phyloP scores from a whole-genome alignment of 164 flowering plant species.

The Chloranthus sessilifolius region DNA sequence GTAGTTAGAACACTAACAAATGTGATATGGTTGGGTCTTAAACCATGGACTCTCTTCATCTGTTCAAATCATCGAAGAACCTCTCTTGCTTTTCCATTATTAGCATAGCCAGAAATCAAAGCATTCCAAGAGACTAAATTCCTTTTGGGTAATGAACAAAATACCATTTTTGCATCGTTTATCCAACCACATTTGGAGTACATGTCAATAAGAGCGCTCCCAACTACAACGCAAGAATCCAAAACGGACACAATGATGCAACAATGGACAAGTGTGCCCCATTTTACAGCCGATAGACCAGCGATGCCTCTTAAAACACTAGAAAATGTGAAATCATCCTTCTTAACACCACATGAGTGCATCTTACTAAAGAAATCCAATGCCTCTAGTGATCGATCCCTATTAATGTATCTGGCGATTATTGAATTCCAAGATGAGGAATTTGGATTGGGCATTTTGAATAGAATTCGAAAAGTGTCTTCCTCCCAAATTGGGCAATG shows the following conservation, averaged over 20 bases:
- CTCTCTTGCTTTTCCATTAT: constrained; percentile 35
- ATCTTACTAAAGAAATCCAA: constrained; percentile 39
- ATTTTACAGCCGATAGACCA: constrained; percentile 31
- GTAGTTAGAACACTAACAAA: constrained; percentile 51
- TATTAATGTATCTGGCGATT: constrained; percentile 48
- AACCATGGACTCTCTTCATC: constrained; percentile 19
- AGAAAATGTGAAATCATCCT: constrained; percentile 66
- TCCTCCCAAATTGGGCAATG: constrained; percentile 45
- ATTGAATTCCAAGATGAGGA: constrained; percentile 79
- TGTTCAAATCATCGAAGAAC: constrained; percentile 44
- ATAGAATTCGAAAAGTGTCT: constrained; percentile 37
- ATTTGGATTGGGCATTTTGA: constrained; percentile 42
- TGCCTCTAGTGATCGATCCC: constrained; percentile 37
- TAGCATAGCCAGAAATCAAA: constrained; percentile 57
- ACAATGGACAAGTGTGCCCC: constrained; percentile 52
- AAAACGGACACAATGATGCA: constrained; percentile 38
- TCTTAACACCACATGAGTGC: constrained; percentile 32
- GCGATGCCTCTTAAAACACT: constrained; percentile 52
- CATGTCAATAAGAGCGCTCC: constrained; percentile 67
- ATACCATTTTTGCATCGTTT: constrained; percentile 35
- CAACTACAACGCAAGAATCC: constrained; percentile 35
- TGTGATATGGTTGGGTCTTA: constrained; percentile 52
- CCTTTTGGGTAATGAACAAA: constrained; percentile 32
- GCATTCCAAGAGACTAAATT: constrained; percentile 65
- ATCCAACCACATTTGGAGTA: constrained; percentile 67